These are phyloP conservation scores for Lotus japonicus DNA, from an alignment of 306 rosid genomes.

Conservation along the genomic window DNA sequence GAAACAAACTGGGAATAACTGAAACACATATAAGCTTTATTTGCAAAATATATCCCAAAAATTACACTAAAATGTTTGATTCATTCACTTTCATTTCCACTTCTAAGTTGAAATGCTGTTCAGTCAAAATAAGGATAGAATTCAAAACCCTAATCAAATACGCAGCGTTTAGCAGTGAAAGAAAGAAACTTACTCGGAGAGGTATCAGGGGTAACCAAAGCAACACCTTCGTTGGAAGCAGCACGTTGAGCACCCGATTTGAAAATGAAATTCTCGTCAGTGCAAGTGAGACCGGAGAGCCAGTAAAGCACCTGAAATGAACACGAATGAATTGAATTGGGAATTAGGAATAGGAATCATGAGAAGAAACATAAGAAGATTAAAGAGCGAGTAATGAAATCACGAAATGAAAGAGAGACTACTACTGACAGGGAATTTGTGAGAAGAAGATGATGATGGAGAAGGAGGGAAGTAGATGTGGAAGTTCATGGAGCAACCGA, in stretches of 20 bases:
- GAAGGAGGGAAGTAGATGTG: conserved; percentile 80
- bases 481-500: conserved; percentile 92
- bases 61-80: no score
- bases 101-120: no score
- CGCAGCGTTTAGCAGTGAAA: no score
- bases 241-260: conserved; percentile 84
- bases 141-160: no score
- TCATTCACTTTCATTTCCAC: no score
- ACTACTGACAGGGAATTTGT: conserved; percentile 64
- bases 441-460: conserved; percentile 41
- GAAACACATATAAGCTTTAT: no score
- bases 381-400: no score
- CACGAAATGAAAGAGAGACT: not conserved
- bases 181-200: conserved; percentile 62
- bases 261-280: conserved; percentile 73
- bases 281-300: conserved; percentile 87
- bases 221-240: conserved; percentile 69
- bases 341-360: not conserved
- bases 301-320: conserved; percentile 62
- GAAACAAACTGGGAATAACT: not conserved
- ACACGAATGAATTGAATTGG: not conserved
- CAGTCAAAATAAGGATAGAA: no score
- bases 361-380: no score
- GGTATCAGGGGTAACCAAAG: conserved; percentile 75
- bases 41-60: no score